Base-by-base conservation (phyloP, 495 filamentous ascomycete genomes). In the Amorphotheca resinae region DNA sequence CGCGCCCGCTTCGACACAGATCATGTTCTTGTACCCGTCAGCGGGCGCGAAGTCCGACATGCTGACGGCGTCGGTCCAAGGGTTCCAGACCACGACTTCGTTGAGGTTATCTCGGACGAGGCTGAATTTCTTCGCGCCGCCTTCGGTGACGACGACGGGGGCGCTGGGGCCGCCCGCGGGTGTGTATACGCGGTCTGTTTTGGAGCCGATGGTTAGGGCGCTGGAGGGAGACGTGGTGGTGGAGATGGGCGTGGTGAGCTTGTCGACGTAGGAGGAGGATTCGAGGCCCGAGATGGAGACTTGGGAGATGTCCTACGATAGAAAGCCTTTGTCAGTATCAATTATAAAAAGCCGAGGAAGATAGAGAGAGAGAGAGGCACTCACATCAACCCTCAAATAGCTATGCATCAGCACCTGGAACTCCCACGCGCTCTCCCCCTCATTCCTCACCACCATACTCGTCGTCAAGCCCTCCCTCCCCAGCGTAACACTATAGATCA, bases 81-180 rank as follows among this genome's bases (percentile, higher is more conserved):
- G 93, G 60, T 99, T 99, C 93, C 93, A 99, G 2, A 99, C 84
- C 1, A 95, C 88, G 23, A 87, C 80, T 41, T 96, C 84, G 41
- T 65, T 64, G 42, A 99, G 65, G 53, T 80, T 86, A 60, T 94
- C 83, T 31, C 93, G 73, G 14, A 75, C 72, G 22, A 95, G 66
- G 16, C 73, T 74, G 64, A 79, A 93, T 22, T 72, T 61, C 38
- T 78, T 61, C 54, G 70, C 65, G 31, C 76, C 78, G 39, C 68
- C 72, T 41, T 80, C 69, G 1, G 66, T 49, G 3, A 93, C 74
- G 1, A 69, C 60, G 21, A 84, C 55, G 41, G 64, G 55, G 3
- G 46, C 50, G 0, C 46, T 22, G 14, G 51, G 51, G 3, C 46
- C 49, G 9, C 46, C 44, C 33, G 35, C 52, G 32, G 42, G 48